phyloP scores from a whole-genome alignment of 352 stramenopile species.

The Phytophthora agathidicida region DNA sequence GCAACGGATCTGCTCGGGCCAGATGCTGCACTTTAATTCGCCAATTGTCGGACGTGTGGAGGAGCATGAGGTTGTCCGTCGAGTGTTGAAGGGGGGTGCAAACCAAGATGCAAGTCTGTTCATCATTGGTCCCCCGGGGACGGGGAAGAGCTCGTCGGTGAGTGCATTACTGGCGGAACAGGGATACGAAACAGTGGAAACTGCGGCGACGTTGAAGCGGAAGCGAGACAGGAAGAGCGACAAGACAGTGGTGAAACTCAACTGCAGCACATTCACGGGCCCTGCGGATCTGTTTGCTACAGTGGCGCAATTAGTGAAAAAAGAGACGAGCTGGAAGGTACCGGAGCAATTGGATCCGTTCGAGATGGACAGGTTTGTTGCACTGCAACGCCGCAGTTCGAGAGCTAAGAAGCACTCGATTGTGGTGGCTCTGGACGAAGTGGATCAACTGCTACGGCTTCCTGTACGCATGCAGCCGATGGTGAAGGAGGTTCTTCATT shows the following conservation, averaged over 20 bases:
- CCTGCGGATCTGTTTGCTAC: conserved; percentile 49
- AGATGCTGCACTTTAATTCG: conserved; percentile 10
- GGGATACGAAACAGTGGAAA: conserved; percentile 24
- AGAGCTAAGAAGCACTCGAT: conserved; percentile 7
- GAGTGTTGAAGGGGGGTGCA: conserved; percentile 25
- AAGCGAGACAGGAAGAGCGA: conserved; percentile 7
- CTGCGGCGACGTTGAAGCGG: background rate
- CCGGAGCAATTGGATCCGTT: conserved; percentile 48
- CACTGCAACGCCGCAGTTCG: background rate
- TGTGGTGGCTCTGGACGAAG: conserved; percentile 69
- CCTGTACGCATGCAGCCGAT: conserved; percentile 40
- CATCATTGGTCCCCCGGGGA: conserved; percentile 70
- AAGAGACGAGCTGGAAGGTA: conserved; percentile 26
- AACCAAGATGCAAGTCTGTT: conserved; percentile 47
- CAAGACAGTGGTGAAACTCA: conserved; percentile 50
- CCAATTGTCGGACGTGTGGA: conserved; percentile 47
- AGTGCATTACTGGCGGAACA: conserved; percentile 41
- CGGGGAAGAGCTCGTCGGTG: conserved; percentile 72
- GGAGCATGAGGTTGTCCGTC: conserved; percentile 46
- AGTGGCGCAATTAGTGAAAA: conserved; percentile 34
- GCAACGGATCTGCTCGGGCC: conserved; percentile 37
- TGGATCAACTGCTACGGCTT: conserved; percentile 67
- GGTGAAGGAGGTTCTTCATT: conserved; percentile 62
- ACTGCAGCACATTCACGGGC: conserved; percentile 71
- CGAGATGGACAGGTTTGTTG: conserved; percentile 57